A percentile compares a stretch with the other conserved stretches of the same genome.
These are phyloP conservation scores for Cicer bijugum DNA, from an alignment of 306 rosid species.

Conservation along the genomic window DNA sequence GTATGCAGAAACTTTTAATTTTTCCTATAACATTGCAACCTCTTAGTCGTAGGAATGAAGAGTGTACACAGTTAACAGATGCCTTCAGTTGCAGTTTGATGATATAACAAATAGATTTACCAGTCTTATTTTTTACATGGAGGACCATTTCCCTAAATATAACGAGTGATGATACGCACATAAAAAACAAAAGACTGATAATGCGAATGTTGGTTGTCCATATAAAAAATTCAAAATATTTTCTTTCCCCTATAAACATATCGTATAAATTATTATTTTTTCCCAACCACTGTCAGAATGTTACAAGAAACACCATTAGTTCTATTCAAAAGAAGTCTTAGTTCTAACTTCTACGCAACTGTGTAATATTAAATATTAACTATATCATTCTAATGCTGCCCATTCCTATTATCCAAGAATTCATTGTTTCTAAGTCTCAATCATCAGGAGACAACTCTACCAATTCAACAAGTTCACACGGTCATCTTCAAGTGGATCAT, in stretches of 20 bases:
- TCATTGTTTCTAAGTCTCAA: not conserved
- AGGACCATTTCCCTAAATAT: constrained; percentile 1
- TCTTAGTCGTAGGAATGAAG: not conserved
- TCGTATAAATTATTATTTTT: not conserved
- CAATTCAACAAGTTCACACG: not conserved
- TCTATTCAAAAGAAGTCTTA: not conserved
- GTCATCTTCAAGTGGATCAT: not conserved
- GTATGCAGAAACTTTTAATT: constrained; percentile 20
- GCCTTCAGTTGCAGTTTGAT: constrained; percentile 7
- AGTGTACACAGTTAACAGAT: not conserved
- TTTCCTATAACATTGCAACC: not conserved
- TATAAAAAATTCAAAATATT: not conserved
- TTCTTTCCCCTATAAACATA: not conserved
- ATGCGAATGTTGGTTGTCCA: constrained; percentile 27
- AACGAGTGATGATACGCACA: not conserved
- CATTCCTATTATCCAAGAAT: not conserved
- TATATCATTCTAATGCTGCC: not conserved
- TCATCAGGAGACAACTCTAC: not conserved
- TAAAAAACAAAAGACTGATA: not conserved
- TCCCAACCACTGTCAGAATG: not conserved
- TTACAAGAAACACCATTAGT: not conserved
- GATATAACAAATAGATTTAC: constrained; percentile 13
- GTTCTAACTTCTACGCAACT: not conserved
- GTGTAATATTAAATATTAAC: not conserved
- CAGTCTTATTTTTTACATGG: constrained; percentile 17